phyloP scores from a whole-genome alignment of 73 alveolate genomes.

The Halteria grandinella region DNA sequence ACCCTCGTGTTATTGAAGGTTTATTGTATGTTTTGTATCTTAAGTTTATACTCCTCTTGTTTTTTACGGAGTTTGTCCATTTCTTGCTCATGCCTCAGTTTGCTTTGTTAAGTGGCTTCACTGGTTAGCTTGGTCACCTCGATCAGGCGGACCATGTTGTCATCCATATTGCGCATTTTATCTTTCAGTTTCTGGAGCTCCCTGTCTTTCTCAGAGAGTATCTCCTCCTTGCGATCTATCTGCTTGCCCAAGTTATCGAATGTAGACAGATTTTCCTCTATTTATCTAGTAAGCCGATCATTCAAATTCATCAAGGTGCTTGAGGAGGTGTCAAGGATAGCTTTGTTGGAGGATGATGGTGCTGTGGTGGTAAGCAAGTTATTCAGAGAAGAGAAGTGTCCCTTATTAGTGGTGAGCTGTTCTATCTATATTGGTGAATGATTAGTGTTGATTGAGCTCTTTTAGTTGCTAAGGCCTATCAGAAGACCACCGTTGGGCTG shows the following conservation, averaged over 20 bases:
- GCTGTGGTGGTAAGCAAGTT: too few species aligned
- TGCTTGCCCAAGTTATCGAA: slow-evolving; percentile 35
- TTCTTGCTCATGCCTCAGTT: slow-evolving; percentile 16
- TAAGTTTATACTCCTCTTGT: slow-evolving; percentile 6
- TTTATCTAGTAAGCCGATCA: slow-evolving; percentile 40
- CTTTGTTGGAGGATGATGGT: too few species aligned
- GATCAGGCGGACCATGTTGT: slow-evolving; percentile 27
- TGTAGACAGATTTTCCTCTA: slow-evolving; percentile 31
- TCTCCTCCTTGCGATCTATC: too few species aligned
- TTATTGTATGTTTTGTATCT: background rate
- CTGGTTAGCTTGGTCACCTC: slow-evolving; percentile 21
- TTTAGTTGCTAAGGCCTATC: background rate
- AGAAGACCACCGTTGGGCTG: background rate
- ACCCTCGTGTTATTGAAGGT: background rate
- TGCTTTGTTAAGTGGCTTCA: background rate
- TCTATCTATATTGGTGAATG: background rate
- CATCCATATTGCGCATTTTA: slow-evolving; percentile 32
- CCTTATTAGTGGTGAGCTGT: slow-evolving; percentile 18
- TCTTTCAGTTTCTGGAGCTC: slow-evolving; percentile 7
- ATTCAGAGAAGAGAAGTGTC: too few species aligned
- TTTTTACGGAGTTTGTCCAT: slow-evolving; percentile 5
- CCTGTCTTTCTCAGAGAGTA: slow-evolving; percentile 23
- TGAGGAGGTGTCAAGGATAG: too few species aligned
- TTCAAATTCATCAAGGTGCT: too few species aligned
- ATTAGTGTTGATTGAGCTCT: background rate